Percentiles rank a stretch among this genome's conserved stretches.
phyloP scores from a whole-genome alignment of 2,329 filamentous ascomycete species.

The Gnomoniopsis sp. region DNA sequence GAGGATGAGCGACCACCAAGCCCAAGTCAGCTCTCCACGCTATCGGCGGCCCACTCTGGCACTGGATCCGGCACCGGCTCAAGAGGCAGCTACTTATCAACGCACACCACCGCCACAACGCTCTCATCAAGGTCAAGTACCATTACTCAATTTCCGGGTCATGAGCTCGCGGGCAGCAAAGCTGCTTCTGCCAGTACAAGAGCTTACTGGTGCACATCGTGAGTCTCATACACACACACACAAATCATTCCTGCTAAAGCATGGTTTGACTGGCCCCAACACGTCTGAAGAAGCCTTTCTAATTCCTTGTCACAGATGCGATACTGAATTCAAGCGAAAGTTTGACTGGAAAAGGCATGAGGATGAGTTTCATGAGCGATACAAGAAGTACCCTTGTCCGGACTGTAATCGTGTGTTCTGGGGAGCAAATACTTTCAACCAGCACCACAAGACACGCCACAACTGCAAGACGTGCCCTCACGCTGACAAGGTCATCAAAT shows the following conservation, averaged over 20 bases:
- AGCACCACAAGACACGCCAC: conserved; percentile 64
- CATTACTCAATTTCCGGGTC: conserved; percentile 29
- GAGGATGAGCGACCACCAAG: conserved; percentile 13
- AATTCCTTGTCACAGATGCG: conserved; percentile 44
- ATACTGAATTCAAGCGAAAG: conserved; percentile 65
- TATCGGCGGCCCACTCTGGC: conserved; percentile 34
- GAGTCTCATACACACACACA: conserved; percentile 21
- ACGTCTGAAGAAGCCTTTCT: conserved; percentile 22
- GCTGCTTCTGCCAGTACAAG: conserved; percentile 32
- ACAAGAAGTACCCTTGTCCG: conserved; percentile 65
- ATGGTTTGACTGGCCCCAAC: conserved; percentile 18
- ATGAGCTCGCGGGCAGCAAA: conserved; percentile 34
- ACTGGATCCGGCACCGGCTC: conserved; percentile 47
- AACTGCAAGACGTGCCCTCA: conserved; percentile 64
- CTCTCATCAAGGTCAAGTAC: conserved; percentile 32
- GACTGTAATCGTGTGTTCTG: conserved; percentile 68
- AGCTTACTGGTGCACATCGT: conserved; percentile 55
- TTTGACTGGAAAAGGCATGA: conserved; percentile 70
- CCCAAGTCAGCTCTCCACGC: conserved; percentile 15
- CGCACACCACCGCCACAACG: conserved; percentile 27
- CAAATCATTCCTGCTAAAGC: conserved; percentile 8
- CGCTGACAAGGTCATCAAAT: conserved; percentile 60
- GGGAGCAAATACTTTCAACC: conserved; percentile 65
- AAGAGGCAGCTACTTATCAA: conserved; percentile 43
- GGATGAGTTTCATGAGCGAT: conserved; percentile 66